Evolutionary conservation across 768 basidiomycete species (phyloP).

Genomic region (Tricholoma furcatifolium): DNA sequence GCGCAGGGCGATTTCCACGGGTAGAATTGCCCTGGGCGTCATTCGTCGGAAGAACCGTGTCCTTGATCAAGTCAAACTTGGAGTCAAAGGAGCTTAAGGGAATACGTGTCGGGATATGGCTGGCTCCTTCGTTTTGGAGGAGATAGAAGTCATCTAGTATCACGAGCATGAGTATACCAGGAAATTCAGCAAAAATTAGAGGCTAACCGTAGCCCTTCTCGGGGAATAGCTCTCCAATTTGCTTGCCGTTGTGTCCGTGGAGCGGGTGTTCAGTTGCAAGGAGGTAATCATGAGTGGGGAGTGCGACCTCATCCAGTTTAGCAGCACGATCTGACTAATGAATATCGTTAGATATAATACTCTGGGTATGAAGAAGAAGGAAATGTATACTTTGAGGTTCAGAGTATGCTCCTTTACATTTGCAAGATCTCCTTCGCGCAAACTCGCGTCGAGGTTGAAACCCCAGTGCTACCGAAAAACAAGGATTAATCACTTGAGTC

Average conservation of each 20-base stretch:
- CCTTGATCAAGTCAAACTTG: slow-evolving; percentile 44
- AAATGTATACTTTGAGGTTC: slow-evolving; percentile 35
- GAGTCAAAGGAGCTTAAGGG: slow-evolving; percentile 39
- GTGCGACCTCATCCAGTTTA: slow-evolving; percentile 45
- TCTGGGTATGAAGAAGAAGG: not conserved
- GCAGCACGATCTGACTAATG: slow-evolving; percentile 53
- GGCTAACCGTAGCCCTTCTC: slow-evolving; percentile 56
- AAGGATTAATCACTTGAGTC: not conserved
- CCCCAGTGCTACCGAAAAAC: slow-evolving; percentile 66
- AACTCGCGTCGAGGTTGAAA: slow-evolving; percentile 75
- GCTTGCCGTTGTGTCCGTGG: slow-evolving; percentile 49
- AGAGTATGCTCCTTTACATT: slow-evolving; percentile 49
- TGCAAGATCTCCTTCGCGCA: slow-evolving; percentile 41
- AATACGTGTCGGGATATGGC: slow-evolving; percentile 47
- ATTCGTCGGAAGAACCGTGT: slow-evolving; percentile 34
- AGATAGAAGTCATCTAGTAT: slow-evolving; percentile 64
- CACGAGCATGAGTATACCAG: not conserved
- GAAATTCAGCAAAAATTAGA: not conserved
- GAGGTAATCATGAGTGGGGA: slow-evolving; percentile 54
- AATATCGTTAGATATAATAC: not conserved
- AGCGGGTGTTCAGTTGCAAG: slow-evolving; percentile 43
- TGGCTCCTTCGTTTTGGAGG: slow-evolving; percentile 37
- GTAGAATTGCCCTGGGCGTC: slow-evolving; percentile 22
- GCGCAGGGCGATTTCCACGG: slow-evolving; percentile 31
- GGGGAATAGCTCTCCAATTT: slow-evolving; percentile 59